These are phyloP conservation scores for Xylaria palmicola DNA, from an alignment of 495 filamentous ascomycete genomes.

Conservation along the genomic window DNA sequence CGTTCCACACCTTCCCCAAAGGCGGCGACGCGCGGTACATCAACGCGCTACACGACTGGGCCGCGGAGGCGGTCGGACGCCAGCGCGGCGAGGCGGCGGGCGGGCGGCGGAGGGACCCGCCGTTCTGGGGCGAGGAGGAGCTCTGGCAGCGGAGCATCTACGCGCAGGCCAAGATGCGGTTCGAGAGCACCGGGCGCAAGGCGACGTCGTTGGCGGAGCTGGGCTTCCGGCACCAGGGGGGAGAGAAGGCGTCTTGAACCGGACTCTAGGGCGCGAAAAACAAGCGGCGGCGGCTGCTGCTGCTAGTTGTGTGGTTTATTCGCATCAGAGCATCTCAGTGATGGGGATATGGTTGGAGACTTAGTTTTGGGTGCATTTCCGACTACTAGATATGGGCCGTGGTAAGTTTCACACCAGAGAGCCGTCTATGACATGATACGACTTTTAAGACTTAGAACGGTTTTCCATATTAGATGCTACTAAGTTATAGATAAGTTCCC, in stretches of 20 bases:
- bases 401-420: neutral
- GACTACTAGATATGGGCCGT: neutral
- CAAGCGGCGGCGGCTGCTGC: neutral
- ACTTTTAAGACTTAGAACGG: neutral
- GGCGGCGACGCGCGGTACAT: constrained; percentile 71
- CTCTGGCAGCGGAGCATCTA: constrained; percentile 56
- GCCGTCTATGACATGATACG: neutral
- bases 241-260: constrained; percentile 7
- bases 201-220: constrained; percentile 45
- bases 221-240: constrained; percentile 36
- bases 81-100: neutral
- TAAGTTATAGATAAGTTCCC: neutral
- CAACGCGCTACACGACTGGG: constrained; percentile 66
- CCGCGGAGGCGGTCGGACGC: constrained; percentile 38
- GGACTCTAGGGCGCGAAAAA: neutral
- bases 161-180: constrained; percentile 44
- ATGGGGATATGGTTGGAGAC: neutral
- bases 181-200: constrained; percentile 40
- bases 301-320: neutral
- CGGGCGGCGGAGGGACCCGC: constrained; percentile 56
- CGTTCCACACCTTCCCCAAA: constrained; percentile 63
- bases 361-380: neutral
- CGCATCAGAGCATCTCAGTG: neutral
- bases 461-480: neutral
- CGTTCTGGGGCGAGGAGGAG: constrained; percentile 64